Evolutionary conservation across 2,329 filamentous ascomycete species (phyloP).

Genomic region (Pyrenophora seminiperda): DNA sequence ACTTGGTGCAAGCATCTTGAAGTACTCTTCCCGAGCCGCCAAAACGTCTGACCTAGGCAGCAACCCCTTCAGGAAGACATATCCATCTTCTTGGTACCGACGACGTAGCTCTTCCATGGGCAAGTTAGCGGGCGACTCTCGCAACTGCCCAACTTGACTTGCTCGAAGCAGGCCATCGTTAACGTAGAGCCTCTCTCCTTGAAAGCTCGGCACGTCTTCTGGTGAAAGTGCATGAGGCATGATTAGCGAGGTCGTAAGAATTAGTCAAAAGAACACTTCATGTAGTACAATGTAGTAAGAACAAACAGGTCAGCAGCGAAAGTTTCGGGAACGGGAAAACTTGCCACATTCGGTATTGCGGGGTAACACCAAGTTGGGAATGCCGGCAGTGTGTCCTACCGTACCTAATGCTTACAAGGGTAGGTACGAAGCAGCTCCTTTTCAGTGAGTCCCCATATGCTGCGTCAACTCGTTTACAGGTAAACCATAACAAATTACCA

Average conservation of each 20-base stretch:
- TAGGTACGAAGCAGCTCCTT: too few species aligned
- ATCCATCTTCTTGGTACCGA: constrained; percentile 58
- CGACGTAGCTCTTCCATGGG: constrained; percentile 56
- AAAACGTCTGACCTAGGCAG: constrained; percentile 61
- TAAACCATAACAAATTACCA: too few species aligned
- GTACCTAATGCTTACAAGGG: too few species aligned
- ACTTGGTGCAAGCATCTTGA: constrained; percentile 59
- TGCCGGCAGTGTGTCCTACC: too few species aligned
- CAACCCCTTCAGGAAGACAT: constrained; percentile 61
- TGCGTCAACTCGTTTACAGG: too few species aligned
- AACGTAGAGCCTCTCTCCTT: constrained; percentile 47
- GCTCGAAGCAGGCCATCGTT: constrained; percentile 56
- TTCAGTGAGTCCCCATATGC: too few species aligned
- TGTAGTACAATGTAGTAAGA: too few species aligned
- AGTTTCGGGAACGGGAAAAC: too few species aligned
- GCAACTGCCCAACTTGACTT: constrained; percentile 52
- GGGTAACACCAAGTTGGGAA: too few species aligned
- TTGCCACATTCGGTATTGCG: too few species aligned
- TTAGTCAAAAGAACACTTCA: not conserved
- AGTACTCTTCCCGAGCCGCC: constrained; percentile 59
- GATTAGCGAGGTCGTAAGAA: not conserved
- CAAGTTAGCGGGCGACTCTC: constrained; percentile 50
- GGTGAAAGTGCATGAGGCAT: constrained; percentile 45
- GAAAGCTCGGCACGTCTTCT: constrained; percentile 32
- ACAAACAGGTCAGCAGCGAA: too few species aligned